Evolutionary conservation across 208 protist genomes (phyloP).

Genomic region (Leishmania turanica): DNA sequence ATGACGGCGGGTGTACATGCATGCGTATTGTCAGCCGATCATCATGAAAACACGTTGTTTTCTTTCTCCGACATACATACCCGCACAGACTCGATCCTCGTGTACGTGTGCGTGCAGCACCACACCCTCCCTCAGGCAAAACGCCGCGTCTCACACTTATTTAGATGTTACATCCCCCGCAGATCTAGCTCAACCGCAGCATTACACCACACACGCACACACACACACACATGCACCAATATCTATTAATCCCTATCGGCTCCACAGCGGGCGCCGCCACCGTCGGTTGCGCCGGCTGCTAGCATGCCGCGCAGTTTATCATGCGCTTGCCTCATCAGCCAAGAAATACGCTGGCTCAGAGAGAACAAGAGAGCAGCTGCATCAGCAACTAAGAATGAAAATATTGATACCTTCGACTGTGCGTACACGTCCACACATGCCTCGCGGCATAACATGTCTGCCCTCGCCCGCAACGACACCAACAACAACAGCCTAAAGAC

Average conservation of each 20-base stretch:
- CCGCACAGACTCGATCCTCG: neutral
- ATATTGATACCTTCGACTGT: neutral
- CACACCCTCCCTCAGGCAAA: neutral
- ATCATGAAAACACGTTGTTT: neutral
- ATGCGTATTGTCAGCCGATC: neutral
- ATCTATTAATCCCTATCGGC: neutral
- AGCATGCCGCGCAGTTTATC: neutral
- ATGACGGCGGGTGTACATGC: neutral
- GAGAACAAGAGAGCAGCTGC: neutral
- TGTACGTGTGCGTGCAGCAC: neutral
- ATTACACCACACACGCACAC: neutral
- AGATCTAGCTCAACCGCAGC: neutral
- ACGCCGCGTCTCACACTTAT: neutral
- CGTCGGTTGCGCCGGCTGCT: neutral
- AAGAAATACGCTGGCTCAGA: neutral
- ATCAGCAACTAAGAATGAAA: neutral
- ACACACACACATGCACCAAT: neutral
- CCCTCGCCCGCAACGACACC: neutral
- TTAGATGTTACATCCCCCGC: neutral
- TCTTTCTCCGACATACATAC: neutral
- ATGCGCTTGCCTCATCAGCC: neutral
- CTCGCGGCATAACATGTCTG: neutral
- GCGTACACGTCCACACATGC: neutral
- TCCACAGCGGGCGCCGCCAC: neutral
- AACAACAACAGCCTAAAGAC: neutral